phyloP scores from a whole-genome alignment of 306 rosid genomes.

The Spatholobus suberectus region DNA sequence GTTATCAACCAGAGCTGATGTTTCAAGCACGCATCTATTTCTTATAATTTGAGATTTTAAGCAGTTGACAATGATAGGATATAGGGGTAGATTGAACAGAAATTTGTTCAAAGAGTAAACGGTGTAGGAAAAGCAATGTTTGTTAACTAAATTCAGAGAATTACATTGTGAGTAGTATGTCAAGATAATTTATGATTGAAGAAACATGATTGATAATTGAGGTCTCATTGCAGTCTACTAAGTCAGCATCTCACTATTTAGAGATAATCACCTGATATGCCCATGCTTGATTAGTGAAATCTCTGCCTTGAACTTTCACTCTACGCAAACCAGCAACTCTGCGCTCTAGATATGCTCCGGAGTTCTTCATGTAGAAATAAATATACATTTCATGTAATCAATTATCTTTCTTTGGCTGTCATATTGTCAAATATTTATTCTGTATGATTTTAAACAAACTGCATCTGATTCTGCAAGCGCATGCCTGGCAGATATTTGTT shows the following conservation, averaged over 20 bases:
- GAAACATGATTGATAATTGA: constrained; percentile 18
- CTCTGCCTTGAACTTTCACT: constrained; percentile 60
- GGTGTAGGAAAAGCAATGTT: neutral
- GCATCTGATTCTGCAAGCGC: neutral
- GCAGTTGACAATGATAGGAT: neutral
- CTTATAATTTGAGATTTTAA: neutral
- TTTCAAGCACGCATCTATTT: constrained; percentile 4
- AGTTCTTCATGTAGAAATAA: constrained; percentile 57
- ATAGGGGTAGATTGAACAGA: neutral
- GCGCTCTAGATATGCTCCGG: constrained; percentile 79
- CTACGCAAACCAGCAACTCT: constrained; percentile 60
- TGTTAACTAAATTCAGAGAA: constrained; percentile 25
- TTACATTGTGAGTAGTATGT: constrained; percentile 8
- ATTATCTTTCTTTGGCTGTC: constrained; percentile 7
- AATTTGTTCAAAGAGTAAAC: neutral
- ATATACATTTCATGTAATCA: constrained; percentile 31
- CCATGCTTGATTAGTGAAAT: constrained; percentile 56
- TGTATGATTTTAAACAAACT: neutral
- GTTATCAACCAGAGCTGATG: neutral
- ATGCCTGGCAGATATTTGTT: constrained; percentile 7
- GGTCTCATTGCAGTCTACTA: constrained; percentile 26
- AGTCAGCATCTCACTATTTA: constrained; percentile 13
- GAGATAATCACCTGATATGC: constrained; percentile 77
- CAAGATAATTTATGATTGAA: constrained; percentile 12
- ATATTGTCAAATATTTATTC: constrained; percentile 2